These are phyloP conservation scores for Suhomyces canberraensis DNA, from an alignment of 805 yeast species.

Conservation along the genomic window DNA sequence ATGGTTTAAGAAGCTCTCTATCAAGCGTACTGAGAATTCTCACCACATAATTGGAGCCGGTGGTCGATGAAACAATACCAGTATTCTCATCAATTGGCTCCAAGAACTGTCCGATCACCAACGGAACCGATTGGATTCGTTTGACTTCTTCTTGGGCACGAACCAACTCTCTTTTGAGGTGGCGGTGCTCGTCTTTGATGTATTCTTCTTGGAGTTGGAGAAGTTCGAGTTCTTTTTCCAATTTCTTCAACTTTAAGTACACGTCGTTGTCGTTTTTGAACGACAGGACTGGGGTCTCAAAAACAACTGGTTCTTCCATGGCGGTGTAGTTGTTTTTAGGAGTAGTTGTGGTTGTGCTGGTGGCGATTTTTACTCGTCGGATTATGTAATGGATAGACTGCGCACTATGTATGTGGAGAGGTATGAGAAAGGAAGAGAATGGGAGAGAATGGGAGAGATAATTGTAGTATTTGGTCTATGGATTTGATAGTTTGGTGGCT, in stretches of 20 bases:
- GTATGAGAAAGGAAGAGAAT: no score
- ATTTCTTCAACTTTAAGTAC: conserved; percentile 77
- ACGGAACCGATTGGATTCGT: conserved; percentile 94
- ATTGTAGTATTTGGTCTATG: no score
- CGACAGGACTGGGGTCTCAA: conserved; percentile 10
- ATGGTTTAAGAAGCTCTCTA: conserved; percentile 89
- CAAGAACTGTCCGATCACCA: conserved; percentile 95
- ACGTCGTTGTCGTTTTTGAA: conserved; percentile 53
- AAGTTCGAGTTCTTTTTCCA: conserved; percentile 87
- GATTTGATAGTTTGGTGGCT: no score
- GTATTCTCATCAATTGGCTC: conserved; percentile 97
- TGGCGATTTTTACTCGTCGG: not conserved
- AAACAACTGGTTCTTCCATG: conserved; percentile 15
- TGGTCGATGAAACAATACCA: conserved; percentile 95
- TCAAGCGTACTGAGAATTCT: conserved; percentile 92
- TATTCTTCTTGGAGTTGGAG: conserved; percentile 89
- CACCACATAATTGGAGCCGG: conserved; percentile 96
- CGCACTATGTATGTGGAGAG: no score
- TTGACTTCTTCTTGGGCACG: conserved; percentile 99
- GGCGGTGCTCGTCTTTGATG: conserved; percentile 96
- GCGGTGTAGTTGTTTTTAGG: not conserved
- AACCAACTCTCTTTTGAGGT: conserved; percentile 86
- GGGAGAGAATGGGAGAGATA: not conserved
- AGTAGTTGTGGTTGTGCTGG: not conserved
- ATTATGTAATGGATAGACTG: no score